phyloP scores from a whole-genome alignment of 2,329 filamentous ascomycete genomes.

The Talaromyces atroroseus region DNA sequence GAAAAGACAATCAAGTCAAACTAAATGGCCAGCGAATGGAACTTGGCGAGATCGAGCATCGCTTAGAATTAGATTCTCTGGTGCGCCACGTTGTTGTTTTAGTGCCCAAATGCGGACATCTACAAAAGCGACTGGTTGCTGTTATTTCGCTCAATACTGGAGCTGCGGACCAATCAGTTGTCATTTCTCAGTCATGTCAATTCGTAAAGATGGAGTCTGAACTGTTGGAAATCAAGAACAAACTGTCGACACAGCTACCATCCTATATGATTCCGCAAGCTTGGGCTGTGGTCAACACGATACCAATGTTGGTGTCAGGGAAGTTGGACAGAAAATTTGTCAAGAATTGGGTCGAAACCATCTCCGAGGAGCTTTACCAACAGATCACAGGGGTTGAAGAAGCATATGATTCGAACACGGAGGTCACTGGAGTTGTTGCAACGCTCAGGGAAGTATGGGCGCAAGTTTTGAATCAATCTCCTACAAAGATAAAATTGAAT shows the following conservation, averaged over 20 bases:
- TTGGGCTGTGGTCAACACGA: slow-evolving; percentile 11
- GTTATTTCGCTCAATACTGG: slow-evolving; percentile 4
- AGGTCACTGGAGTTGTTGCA: slow-evolving; percentile 17
- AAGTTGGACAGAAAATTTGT: slow-evolving; percentile 11
- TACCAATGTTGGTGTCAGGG: slow-evolving; percentile 12
- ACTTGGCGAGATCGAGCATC: slow-evolving; percentile 37
- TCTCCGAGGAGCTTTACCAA: slow-evolving; percentile 30
- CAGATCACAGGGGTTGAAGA: slow-evolving; percentile 22
- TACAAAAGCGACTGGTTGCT: slow-evolving; percentile 11
- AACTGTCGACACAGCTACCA: slow-evolving; percentile 22
- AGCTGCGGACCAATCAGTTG: slow-evolving; percentile 5
- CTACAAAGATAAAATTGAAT: slow-evolving; percentile 5
- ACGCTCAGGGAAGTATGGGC: slow-evolving; percentile 29
- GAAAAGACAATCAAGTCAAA: slow-evolving; percentile 38
- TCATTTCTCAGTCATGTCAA: slow-evolving; percentile 18
- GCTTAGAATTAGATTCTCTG: slow-evolving; percentile 27
- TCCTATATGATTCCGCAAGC: slow-evolving; percentile 13
- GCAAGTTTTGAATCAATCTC: slow-evolving; percentile 15
- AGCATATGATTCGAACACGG: slow-evolving; percentile 15
- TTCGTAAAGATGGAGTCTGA: neutral
- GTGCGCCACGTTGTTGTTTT: slow-evolving; percentile 31
- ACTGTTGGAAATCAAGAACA: slow-evolving; percentile 8
- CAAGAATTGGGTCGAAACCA: slow-evolving; percentile 8
- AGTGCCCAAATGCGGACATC: slow-evolving; percentile 5
- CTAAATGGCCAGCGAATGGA: slow-evolving; percentile 41